phyloP scores from a whole-genome alignment of 345 rosid species.

The Fremontodendron californicum region DNA sequence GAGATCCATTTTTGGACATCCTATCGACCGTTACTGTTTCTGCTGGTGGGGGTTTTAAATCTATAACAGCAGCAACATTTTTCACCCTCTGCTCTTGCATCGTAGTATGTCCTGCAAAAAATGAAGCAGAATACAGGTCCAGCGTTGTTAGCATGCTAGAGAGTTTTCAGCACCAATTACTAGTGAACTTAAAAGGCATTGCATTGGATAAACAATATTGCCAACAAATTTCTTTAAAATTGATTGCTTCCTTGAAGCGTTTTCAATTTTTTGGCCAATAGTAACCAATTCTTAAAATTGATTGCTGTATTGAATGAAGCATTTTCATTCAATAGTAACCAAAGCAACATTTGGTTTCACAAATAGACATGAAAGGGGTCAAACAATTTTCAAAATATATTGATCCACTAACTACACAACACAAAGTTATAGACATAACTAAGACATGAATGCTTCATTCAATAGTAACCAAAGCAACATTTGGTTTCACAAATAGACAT shows the following conservation, averaged over 20 bases:
- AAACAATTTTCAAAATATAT: neutral
- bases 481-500: neutral
- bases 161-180: constrained; percentile 15
- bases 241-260: neutral
- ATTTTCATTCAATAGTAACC: neutral
- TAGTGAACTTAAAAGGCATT: neutral
- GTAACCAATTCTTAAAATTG: too few species aligned
- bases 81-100: constrained; percentile 65
- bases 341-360: neutral
- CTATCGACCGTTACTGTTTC: constrained; percentile 64
- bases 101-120: constrained; percentile 39
- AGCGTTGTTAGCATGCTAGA: neutral
- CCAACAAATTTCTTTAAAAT: neutral
- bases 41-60: constrained; percentile 61
- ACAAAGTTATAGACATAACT: neutral
- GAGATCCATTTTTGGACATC: constrained; percentile 63
- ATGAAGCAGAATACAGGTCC: neutral
- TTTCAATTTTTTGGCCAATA: too few species aligned
- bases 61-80: constrained; percentile 62
- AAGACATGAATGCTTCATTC: too few species aligned
- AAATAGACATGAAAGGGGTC: neutral
- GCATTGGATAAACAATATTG: neutral
- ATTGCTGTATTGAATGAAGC: neutral
- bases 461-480: neutral
- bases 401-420: neutral